Conservation (phyloP, 2,329 filamentous ascomycete genomes). For the Fusarium sororula region DNA sequence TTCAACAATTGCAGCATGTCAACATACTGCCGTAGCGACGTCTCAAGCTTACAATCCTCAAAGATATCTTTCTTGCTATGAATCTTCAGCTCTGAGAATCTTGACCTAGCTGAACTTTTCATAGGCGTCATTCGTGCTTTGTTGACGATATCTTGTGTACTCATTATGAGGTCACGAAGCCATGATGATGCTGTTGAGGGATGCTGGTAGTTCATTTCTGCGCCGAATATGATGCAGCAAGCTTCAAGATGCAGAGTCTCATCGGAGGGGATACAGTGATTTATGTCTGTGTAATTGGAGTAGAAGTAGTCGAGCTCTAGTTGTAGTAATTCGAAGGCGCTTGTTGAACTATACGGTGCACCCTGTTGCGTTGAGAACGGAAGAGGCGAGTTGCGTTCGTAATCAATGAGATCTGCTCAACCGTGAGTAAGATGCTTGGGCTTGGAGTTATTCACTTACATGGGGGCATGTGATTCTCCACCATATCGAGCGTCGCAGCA, state of each 20-base stretch:
- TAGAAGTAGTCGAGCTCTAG: conserved; percentile 46
- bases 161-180: conserved; percentile 41
- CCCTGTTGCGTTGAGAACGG: conserved; percentile 33
- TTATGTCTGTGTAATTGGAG: conserved; percentile 35
- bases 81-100: conserved; percentile 34
- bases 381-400: conserved; percentile 32
- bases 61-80: conserved; percentile 43
- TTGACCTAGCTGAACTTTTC: conserved; percentile 30
- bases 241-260: conserved; percentile 38
- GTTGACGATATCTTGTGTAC: not conserved
- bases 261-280: conserved; percentile 28
- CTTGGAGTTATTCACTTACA: conserved; percentile 36
- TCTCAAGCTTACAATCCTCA: conserved; percentile 42
- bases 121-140: conserved; percentile 39
- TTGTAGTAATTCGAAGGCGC: conserved; percentile 50
- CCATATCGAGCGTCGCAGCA: conserved; percentile 45
- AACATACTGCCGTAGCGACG: conserved; percentile 23
- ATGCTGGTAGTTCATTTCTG: conserved; percentile 23
- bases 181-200: conserved; percentile 27
- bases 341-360: conserved; percentile 30
- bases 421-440: fast-evolving
- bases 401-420: conserved; percentile 12
- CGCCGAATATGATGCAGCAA: conserved; percentile 43
- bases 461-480: conserved; percentile 54
- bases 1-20: not conserved